Percentiles rank a stretch among this genome's conserved stretches.
Conservation (phyloP, 139 green algal genomes). For the Volvox reticuliferus region DNA sequence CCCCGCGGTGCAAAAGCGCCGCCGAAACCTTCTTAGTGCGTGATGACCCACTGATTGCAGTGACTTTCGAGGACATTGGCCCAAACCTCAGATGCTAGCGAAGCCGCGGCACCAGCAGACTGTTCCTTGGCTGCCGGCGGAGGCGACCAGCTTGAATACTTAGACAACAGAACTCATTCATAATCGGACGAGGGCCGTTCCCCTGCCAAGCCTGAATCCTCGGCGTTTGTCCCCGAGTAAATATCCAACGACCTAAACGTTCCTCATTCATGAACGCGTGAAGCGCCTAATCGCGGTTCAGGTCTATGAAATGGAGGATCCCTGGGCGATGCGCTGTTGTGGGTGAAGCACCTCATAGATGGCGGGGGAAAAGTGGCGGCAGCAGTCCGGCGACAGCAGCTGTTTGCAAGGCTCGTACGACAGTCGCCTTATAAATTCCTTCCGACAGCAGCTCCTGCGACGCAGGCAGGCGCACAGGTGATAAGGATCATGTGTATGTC, state of each 20-base stretch:
- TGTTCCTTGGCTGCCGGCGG: conserved; percentile 41
- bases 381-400: conserved; percentile 77
- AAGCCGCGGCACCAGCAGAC: not conserved
- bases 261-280: not conserved
- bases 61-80: conserved; percentile 56
- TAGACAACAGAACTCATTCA: conserved; percentile 61
- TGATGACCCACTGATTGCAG: conserved; percentile 65
- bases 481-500: too few species aligned
- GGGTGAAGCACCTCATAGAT: conserved; percentile 69
- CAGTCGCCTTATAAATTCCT: conserved; percentile 64
- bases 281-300: not conserved
- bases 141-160: conserved; percentile 70
- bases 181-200: too few species aligned
- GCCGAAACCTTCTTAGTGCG: conserved; percentile 80
- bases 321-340: conserved; percentile 53
- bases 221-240: conserved; percentile 23
- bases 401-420: conserved; percentile 75
- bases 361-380: conserved; percentile 76
- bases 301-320: not conserved
- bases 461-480: too few species aligned
- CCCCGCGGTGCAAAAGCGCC: conserved; percentile 66
- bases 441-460: conserved; percentile 73
- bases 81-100: conserved; percentile 68
- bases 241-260: not conserved
- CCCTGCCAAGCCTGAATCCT: not conserved